A percentile compares a stretch with the other conserved stretches of the same genome.
Evolutionary conservation across 768 basidiomycete species (phyloP).

Genomic region (Tulasnella sp.): DNA sequence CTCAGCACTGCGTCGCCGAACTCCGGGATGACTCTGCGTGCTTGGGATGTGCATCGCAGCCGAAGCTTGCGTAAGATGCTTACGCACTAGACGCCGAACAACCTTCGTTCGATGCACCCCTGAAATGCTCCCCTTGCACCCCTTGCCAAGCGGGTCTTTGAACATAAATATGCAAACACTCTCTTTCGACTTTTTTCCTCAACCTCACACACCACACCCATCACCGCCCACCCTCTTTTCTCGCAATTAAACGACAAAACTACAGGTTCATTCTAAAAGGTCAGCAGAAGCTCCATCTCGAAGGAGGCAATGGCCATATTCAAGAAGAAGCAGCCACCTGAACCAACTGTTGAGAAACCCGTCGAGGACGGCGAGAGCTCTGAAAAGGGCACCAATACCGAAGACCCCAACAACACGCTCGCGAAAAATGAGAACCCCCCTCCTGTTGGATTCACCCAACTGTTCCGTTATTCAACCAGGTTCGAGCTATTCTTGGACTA

Average conservation of each 20-base stretch:
- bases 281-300: background rate
- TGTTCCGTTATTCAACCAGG: slow-evolving; percentile 35
- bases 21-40: background rate
- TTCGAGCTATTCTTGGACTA: slow-evolving; percentile 32
- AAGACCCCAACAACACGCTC: background rate
- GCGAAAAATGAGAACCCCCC: background rate
- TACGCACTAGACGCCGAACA: background rate
- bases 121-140: background rate
- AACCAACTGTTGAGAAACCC: background rate
- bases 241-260: too few relatives aligned
- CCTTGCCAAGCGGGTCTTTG: background rate
- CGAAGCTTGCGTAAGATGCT: background rate
- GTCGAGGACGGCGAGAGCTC: background rate
- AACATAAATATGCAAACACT: background rate
- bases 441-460: slow-evolving; percentile 28
- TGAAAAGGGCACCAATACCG: background rate
- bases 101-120: background rate
- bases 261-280: background rate
- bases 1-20: background rate
- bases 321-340: background rate
- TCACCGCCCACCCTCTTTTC: background rate
- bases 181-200: background rate
- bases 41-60: background rate
- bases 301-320: background rate
- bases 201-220: background rate